Evolutionary conservation across 106 monocot species (phyloP).

Genomic region (Platanthera zijinensis): DNA sequence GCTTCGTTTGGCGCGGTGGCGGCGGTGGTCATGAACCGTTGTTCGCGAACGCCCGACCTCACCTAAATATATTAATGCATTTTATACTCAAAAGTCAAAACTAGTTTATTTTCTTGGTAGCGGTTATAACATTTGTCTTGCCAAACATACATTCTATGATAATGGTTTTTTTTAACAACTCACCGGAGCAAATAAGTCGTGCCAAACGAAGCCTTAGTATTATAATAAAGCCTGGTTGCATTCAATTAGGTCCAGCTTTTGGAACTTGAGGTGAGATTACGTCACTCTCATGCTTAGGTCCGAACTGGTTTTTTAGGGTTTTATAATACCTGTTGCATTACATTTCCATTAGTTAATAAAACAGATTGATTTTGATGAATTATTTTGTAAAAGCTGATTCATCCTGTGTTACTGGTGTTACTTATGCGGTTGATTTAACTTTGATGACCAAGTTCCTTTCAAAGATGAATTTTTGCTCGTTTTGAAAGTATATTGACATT

Average conservation of each 20-base stretch:
- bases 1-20: too few relatives aligned
- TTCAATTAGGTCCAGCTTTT: background rate
- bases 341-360: background rate
- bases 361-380: background rate
- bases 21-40: too few relatives aligned
- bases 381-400: background rate
- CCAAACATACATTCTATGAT: too few relatives aligned
- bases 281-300: background rate
- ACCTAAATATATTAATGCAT: too few relatives aligned
- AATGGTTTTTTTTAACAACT: too few relatives aligned
- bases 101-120: too few relatives aligned
- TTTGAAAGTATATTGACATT: constrained; percentile 1
- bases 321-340: background rate
- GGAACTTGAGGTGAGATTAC: background rate
- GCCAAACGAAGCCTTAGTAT: too few relatives aligned
- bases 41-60: too few relatives aligned
- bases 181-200: too few relatives aligned
- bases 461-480: background rate
- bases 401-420: background rate
- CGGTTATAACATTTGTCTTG: too few relatives aligned
- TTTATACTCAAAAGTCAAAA: too few relatives aligned
- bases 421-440: background rate
- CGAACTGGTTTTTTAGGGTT: background rate
- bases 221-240: background rate
- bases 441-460: background rate